phyloP scores from a whole-genome alignment of 345 rosid genomes.

The Moricandia moricandioides region DNA sequence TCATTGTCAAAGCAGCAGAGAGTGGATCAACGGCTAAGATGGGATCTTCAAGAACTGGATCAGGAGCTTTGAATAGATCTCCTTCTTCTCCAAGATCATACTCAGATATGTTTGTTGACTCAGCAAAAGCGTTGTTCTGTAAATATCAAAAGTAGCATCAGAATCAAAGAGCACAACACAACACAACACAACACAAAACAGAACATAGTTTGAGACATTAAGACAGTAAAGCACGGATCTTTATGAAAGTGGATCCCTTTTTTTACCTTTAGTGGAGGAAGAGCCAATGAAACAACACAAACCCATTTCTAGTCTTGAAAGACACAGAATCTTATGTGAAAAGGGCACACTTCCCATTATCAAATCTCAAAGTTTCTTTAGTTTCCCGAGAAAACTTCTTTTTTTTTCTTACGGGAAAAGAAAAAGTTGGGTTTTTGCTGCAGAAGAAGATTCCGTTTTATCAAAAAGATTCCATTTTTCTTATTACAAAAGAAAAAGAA shows the following conservation, averaged over 20 bases:
- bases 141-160: slow-evolving; percentile 21
- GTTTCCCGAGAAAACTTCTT: slow-evolving; percentile 34
- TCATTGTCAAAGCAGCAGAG: slow-evolving; percentile 72
- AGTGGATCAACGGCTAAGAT: slow-evolving; percentile 58
- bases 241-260: slow-evolving; percentile 25
- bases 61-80: slow-evolving; percentile 88
- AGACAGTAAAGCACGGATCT: slow-evolving; percentile 22
- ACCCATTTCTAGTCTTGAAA: slow-evolving; percentile 40
- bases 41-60: slow-evolving; percentile 73
- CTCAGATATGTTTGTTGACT: slow-evolving; percentile 52
- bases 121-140: slow-evolving; percentile 45
- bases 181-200: not conserved
- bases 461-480: slow-evolving; percentile 16
- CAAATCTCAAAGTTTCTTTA: slow-evolving; percentile 21
- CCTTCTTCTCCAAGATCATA: slow-evolving; percentile 86
- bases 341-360: slow-evolving; percentile 22
- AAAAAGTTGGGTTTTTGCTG: slow-evolving; percentile 25
- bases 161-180: slow-evolving; percentile 24
- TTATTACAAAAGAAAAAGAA: not conserved
- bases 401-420: slow-evolving; percentile 10
- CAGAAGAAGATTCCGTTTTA: slow-evolving; percentile 23
- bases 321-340: slow-evolving; percentile 36
- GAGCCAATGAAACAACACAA: not conserved
- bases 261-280: slow-evolving; percentile 17
- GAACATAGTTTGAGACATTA: slow-evolving; percentile 31